phyloP scores from a whole-genome alignment of 2,329 filamentous ascomycete species.

The Tolypocladium nubicola region DNA sequence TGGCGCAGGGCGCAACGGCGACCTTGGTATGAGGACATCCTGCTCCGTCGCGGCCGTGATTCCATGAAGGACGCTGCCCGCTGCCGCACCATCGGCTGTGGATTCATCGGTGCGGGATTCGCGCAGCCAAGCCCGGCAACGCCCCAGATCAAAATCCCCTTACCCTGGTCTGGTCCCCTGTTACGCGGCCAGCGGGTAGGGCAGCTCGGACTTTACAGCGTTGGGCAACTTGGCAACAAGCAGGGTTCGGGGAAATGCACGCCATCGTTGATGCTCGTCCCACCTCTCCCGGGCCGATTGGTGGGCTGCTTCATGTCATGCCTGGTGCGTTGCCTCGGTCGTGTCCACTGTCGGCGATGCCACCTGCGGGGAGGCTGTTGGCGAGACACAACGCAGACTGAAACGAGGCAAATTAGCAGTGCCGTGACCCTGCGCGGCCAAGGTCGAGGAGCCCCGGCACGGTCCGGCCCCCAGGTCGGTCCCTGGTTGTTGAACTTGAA shows the following conservation, averaged over 20 bases:
- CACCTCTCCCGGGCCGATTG: background rate
- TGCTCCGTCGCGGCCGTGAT: no score
- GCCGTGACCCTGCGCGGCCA: background rate
- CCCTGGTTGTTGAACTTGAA: no score
- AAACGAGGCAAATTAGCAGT: no score
- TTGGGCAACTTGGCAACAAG: background rate
- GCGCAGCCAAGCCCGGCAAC: no score
- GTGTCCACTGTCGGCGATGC: background rate
- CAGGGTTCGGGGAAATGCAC: background rate
- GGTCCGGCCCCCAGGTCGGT: no score
- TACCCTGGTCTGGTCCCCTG: no score
- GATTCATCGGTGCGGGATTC: no score
- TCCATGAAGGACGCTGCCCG: no score
- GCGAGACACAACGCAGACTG: background rate
- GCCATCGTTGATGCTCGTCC: background rate
- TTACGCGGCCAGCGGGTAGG: no score
- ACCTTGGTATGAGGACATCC: no score
- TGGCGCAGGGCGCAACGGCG: no score
- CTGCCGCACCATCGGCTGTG: no score
- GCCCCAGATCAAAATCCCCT: background rate
- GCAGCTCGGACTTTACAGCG: background rate
- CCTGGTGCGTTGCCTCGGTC: background rate
- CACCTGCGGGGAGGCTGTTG: background rate
- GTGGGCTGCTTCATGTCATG: background rate
- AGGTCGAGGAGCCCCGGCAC: background rate